These are phyloP conservation scores for Coemansia sp. DNA, from an alignment of 192 early-diverging fungal species.

Conservation along the genomic window DNA sequence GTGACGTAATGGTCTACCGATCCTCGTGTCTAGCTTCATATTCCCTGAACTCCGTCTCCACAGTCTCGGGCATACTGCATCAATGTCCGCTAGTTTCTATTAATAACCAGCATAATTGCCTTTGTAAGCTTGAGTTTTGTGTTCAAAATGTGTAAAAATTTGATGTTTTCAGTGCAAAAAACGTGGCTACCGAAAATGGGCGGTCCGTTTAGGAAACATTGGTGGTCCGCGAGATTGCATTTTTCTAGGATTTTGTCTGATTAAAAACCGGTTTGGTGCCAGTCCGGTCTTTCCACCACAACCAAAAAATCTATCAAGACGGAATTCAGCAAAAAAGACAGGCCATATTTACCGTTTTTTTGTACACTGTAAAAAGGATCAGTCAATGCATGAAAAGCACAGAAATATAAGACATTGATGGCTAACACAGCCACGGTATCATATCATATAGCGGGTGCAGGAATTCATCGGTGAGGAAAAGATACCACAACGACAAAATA, in stretches of 20 bases:
- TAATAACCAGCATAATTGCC: neutral
- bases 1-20: neutral
- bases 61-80: neutral
- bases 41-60: neutral
- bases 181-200: neutral
- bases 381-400: neutral
- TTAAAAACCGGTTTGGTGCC: neutral
- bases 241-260: neutral
- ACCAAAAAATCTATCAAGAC: neutral
- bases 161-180: neutral
- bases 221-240: neutral
- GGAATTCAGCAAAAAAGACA: neutral
- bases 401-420: constrained; percentile 3
- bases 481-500: too few relatives aligned
- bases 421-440: neutral
- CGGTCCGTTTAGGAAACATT: neutral
- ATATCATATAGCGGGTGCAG: constrained; percentile 43
- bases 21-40: neutral
- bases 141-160: too few relatives aligned
- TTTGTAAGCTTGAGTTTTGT: too few relatives aligned
- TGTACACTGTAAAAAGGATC: constrained; percentile 1
- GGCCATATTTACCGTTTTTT: neutral
- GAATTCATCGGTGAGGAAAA: too few relatives aligned
- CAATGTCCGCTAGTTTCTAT: neutral
- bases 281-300: neutral